Percentiles rank a stretch among this genome's conserved stretches.
phyloP scores from a whole-genome alignment of 345 rosid genomes.

The Populus deltoides region DNA sequence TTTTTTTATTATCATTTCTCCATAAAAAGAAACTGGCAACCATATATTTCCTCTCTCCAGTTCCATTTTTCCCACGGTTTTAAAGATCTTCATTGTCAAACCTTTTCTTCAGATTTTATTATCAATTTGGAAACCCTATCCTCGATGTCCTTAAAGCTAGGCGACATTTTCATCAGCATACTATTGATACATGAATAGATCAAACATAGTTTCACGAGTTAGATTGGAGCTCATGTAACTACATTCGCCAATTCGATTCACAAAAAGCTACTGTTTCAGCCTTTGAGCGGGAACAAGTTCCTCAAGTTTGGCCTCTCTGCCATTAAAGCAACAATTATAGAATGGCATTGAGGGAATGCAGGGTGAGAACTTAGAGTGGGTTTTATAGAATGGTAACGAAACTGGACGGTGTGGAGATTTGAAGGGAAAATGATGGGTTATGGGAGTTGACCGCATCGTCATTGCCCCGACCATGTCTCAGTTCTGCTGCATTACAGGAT shows the following conservation, averaged over 20 bases:
- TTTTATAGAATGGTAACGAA: background rate
- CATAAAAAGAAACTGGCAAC: background rate
- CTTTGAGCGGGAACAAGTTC: background rate
- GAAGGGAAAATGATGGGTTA: constrained; percentile 9
- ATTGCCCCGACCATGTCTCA: constrained; percentile 28
- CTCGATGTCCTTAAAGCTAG: too few species aligned
- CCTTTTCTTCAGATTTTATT: too few species aligned
- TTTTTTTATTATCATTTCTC: too few species aligned
- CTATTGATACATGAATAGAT: too few species aligned
- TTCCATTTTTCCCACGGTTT: background rate
- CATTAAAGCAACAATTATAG: background rate
- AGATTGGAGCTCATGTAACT: background rate
- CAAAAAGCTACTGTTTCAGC: background rate
- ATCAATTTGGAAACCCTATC: too few species aligned
- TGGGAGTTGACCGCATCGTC: constrained; percentile 23
- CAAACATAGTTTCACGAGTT: too few species aligned
- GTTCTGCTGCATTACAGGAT: background rate
- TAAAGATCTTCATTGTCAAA: too few species aligned
- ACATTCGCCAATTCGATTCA: background rate
- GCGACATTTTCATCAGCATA: too few species aligned
- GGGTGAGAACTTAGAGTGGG: constrained; percentile 10
- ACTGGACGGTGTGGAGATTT: background rate
- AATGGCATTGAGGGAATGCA: background rate
- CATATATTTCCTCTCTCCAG: background rate
- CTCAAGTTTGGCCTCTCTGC: background rate